Conservation (phyloP, 2,329 filamentous ascomycete species). For the Pezicula neosporulosa region DNA sequence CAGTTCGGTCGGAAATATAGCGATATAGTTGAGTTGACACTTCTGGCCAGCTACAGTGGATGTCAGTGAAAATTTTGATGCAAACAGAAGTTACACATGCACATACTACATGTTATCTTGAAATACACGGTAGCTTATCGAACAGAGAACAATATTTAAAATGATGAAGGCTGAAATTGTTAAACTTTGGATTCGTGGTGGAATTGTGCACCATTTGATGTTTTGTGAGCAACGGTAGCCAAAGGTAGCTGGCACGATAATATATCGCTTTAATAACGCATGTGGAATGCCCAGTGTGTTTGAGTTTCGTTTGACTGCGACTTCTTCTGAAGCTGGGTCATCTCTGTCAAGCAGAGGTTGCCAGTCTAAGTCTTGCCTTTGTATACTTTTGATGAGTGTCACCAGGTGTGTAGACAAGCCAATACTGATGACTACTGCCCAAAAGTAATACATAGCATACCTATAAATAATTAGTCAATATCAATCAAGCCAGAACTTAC, state of each 20-base stretch:
- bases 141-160: conserved; percentile 34
- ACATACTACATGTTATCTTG: conserved; percentile 8
- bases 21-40: conserved; percentile 38
- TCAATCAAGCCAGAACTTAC: not conserved
- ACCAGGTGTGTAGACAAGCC: conserved; percentile 31
- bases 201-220: conserved; percentile 37
- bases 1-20: conserved; percentile 60
- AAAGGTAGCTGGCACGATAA: conserved; percentile 39
- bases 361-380: conserved; percentile 1
- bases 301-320: not conserved
- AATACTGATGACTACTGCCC: conserved; percentile 34
- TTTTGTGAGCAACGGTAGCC: conserved; percentile 34
- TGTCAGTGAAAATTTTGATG: not conserved
- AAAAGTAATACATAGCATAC: conserved; percentile 36
- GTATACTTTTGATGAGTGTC: conserved; percentile 1
- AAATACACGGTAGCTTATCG: conserved; percentile 35
- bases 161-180: conserved; percentile 35
- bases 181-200: conserved; percentile 39
- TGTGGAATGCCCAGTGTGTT: not conserved
- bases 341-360: not conserved
- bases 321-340: not conserved
- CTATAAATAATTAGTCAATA: conserved; percentile 13
- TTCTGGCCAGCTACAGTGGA: conserved; percentile 29
- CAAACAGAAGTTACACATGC: not conserved
- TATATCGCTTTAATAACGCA: conserved; percentile 29